Base-by-base conservation (phyloP, 305 asterid genomes). In the Lippia alba region DNA sequence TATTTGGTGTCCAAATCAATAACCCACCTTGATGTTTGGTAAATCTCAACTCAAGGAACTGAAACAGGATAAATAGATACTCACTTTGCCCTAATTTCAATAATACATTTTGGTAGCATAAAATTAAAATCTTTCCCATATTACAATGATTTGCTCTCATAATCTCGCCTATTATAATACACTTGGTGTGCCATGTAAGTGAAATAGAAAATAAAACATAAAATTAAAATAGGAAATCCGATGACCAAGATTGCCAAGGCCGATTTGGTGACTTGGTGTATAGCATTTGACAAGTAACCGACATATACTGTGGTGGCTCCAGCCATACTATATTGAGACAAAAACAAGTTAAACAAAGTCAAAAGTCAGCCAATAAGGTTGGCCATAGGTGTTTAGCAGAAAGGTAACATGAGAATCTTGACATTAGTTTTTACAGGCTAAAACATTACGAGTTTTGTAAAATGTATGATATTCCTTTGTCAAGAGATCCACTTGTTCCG, bases 381-480 rank as follows among this genome's bases (percentile, higher is more conserved):
- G 30, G 3, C 3, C 30, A 3, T 24, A 24, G 30, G 30, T 24
- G 30, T 24, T 24, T 24, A 24, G 30, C 3, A 24, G 30, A 24
- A 24, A 3, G 30, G 30, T 24, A 24, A 24, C 30, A 24, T 24
- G 30, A 24, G 30, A 24, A 24, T 24, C 30, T 24, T 24, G 30
- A 24, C 30, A 24, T 24, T n/a, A n/a, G n/a, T n/a, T n/a, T n/a
- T n/a, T n/a, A n/a, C n/a, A n/a, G n/a, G n/a, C n/a, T n/a, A n/a
- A n/a, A n/a, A n/a, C 97, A 76, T 91, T 94, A 51, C 97, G 93
- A 76, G 99, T 94, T 95, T 91, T 79, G 84, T 94, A 94, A 61
- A 94, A 24, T 24, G 30, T 91, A 78, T 90, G 95, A 66, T 80
- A 91, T 67, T 94, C 97, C 10, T 88, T 88, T 0, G 97, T 94